Conservation (phyloP, 345 rosid genomes). For the Ceriops zippeliana region DNA sequence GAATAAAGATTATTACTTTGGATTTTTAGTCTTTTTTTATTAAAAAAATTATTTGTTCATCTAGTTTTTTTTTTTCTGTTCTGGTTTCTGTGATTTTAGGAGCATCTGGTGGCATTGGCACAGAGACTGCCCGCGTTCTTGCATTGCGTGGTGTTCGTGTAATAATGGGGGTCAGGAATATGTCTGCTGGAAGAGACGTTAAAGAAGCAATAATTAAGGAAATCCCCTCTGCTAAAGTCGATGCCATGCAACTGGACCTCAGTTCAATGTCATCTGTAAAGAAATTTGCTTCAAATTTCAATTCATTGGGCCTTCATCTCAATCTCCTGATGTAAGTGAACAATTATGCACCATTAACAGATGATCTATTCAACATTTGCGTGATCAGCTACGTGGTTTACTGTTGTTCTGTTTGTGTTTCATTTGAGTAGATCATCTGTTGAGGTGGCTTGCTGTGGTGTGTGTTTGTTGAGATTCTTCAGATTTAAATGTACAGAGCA, state of each 20-base stretch:
- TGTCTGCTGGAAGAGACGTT: constrained; percentile 50
- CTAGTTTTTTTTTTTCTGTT: not conserved
- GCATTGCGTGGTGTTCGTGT: constrained; percentile 73
- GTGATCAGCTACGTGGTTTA: too few relatives aligned
- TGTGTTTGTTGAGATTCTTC: not conserved
- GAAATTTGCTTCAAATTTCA: constrained; percentile 55
- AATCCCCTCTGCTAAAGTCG: constrained; percentile 56
- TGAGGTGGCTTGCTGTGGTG: not conserved
- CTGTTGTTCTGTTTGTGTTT: not conserved
- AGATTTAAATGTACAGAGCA: not conserved
- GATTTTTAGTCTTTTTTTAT: not conserved
- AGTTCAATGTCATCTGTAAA: constrained; percentile 62
- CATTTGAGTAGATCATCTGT: too few relatives aligned
- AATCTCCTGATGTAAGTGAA: constrained; percentile 55
- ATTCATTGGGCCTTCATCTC: constrained; percentile 50
- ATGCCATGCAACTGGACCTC: constrained; percentile 74
- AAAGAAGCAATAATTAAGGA: constrained; percentile 55
- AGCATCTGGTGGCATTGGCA: constrained; percentile 77
- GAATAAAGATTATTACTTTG: too few relatives aligned
- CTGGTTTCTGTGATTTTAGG: constrained; percentile 31
- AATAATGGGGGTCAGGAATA: constrained; percentile 62
- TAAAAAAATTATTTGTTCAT: not conserved
- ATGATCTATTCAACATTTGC: not conserved
- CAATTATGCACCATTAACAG: not conserved
- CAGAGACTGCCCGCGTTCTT: constrained; percentile 70